Base-by-base conservation (phyloP, 306 rosid genomes). In the Luffa aegyptiaca region DNA sequence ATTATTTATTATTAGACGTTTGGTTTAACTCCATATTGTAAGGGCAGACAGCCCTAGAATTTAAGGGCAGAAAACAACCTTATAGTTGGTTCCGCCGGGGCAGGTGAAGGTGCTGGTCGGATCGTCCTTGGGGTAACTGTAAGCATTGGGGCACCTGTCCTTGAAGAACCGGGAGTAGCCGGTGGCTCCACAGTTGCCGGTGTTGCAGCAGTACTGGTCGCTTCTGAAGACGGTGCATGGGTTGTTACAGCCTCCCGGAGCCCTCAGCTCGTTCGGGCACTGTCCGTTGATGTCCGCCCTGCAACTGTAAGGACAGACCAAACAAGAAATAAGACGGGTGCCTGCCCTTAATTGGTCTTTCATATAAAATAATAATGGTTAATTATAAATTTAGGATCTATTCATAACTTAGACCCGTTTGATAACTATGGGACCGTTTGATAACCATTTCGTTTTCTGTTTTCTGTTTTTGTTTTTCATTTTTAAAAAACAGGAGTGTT, bases 61-160 rank as follows among this genome's bases (percentile, higher is more conserved):
- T 17, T 35, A 51, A 75, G 88, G 81, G 68, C 90, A 84, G 52
- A 87, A 87, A 9, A 82, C 90, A 63, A 87, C 87, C 51, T 10
- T 73, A 41, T 90, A 90, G 31, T 84, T 71, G 37, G 87, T 75
- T 55, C 92, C 92, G 13, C 84, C 82, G 3, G 55, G 83, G 73
- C 92, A 90, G 0, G 87, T 85, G 74, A 78, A 90, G 0, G 86
- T 84, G 80, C 92, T 85, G 20, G 87, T 85, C 0, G 79, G 79
- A 78, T 90, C 88, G 76, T 91, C 96, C 26, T 64, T 56, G 14
- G 93, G 88, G 73, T 91, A 89, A 78, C 87, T 87, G 36, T 77
- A 86, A n/a, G 89, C 86, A 64, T 78, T 85, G 0, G 88, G 88
- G 48, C 95, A 90, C 42, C 57, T 59, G 0, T 81, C 70, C 85